Percentiles rank a stretch among this genome's conserved stretches.
phyloP scores from a whole-genome alignment of 495 filamentous ascomycete species.

The Penicillium chermesinum region DNA sequence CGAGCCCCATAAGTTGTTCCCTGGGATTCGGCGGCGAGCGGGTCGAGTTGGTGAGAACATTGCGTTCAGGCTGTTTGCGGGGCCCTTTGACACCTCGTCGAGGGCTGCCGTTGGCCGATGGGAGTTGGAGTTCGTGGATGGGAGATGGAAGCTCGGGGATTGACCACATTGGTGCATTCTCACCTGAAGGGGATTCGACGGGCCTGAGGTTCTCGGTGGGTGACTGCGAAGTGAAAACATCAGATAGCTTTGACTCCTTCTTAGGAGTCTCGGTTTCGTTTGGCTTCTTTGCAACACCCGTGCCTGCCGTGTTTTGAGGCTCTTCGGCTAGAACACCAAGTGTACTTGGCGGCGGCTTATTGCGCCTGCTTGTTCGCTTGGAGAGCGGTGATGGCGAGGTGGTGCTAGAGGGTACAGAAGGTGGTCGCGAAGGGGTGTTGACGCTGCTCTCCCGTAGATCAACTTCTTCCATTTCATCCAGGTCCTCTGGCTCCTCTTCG shows the following conservation, averaged over 20 bases:
- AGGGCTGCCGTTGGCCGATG: slow-evolving; percentile 26
- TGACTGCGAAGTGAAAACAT: slow-evolving; percentile 26
- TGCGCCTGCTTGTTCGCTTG: slow-evolving; percentile 21
- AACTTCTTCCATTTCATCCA: slow-evolving; percentile 26
- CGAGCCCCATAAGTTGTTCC: slow-evolving; percentile 10
- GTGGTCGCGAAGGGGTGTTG: slow-evolving; percentile 9
- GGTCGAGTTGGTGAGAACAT: slow-evolving; percentile 19
- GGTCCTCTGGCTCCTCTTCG: slow-evolving; percentile 36
- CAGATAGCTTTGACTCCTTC: slow-evolving; percentile 17
- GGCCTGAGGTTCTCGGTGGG: slow-evolving; percentile 18
- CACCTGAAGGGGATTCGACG: slow-evolving; percentile 34
- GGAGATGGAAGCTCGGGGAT: slow-evolving; percentile 22
- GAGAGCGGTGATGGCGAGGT: slow-evolving; percentile 20
- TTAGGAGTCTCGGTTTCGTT: slow-evolving; percentile 1
- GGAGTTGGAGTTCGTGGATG: slow-evolving; percentile 24
- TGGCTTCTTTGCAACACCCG: slow-evolving; percentile 24
- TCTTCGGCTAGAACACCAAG: slow-evolving; percentile 24
- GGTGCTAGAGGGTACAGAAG: slow-evolving; percentile 16
- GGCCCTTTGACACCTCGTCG: slow-evolving; percentile 36
- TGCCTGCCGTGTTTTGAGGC: slow-evolving; percentile 9
- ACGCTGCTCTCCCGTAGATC: slow-evolving; percentile 23
- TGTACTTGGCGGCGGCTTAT: slow-evolving; percentile 18
- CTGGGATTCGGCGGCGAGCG: slow-evolving; percentile 15
- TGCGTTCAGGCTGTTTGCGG: slow-evolving; percentile 28
- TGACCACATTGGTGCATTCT: slow-evolving; percentile 26